Percentiles rank a stretch among this genome's conserved stretches.
Conservation (phyloP, 345 rosid species). For the Eucalyptus sp. region DNA sequence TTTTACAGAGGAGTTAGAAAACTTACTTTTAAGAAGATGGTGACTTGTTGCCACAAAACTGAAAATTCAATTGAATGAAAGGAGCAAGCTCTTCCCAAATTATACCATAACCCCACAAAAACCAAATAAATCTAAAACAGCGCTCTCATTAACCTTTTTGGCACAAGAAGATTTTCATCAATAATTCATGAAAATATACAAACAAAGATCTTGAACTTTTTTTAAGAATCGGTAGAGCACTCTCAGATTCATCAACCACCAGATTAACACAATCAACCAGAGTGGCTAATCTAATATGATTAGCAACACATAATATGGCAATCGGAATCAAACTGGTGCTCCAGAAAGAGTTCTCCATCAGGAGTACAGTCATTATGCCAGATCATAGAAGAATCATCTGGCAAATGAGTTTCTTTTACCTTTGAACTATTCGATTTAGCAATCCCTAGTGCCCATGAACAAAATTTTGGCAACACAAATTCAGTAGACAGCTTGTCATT, state of each 20-base stretch:
- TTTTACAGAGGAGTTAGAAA: neutral
- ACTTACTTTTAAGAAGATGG: neutral
- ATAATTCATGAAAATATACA: too few relatives aligned
- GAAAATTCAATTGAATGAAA: neutral
- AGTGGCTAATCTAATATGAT: too few relatives aligned
- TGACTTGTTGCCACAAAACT: neutral
- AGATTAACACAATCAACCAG: too few relatives aligned
- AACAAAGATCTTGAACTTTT: too few relatives aligned
- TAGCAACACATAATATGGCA: too few relatives aligned
- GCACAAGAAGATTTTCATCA: neutral
- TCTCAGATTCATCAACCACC: too few relatives aligned
- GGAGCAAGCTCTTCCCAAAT: neutral
- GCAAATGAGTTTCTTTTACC: neutral
- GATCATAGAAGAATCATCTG: neutral
- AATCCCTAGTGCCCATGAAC: neutral
- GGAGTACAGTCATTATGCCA: too few relatives aligned
- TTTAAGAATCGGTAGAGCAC: too few relatives aligned
- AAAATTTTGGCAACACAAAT: neutral
- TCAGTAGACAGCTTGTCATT: neutral
- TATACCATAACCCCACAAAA: neutral
- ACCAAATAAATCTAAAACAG: neutral
- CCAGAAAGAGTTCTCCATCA: neutral
- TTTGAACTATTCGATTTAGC: neutral
- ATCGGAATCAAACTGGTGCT: neutral
- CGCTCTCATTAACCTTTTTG: accelerated